Percentiles rank a stretch among this genome's conserved stretches.
These are phyloP conservation scores for Dryadomyces quercus-mongolicae DNA, from an alignment of 2,329 filamentous ascomycete species.

Conservation along the genomic window DNA sequence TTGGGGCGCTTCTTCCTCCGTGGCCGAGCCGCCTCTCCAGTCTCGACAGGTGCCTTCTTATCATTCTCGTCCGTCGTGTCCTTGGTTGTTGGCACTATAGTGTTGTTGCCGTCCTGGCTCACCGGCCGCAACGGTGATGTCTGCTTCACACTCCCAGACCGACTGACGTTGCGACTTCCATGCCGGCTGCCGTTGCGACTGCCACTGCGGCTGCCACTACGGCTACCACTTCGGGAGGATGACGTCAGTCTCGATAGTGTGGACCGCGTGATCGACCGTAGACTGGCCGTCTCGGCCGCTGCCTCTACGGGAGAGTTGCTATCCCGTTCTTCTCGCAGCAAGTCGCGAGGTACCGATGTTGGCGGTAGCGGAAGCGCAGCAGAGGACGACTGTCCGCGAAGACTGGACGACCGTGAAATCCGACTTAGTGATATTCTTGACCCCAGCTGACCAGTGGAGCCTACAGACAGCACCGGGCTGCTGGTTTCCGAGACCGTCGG, in stretches of 20 bases:
- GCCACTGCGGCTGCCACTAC: conserved; percentile 16
- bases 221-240: conserved; percentile 21
- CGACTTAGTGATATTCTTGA: not conserved
- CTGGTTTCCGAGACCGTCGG: conserved; percentile 15
- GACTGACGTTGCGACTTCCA: conserved; percentile 18
- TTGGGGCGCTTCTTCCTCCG: conserved; percentile 31
- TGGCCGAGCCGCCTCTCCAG: not conserved
- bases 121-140: not conserved
- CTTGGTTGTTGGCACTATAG: not conserved
- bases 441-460: not conserved
- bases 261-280: conserved; percentile 44
- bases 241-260: conserved; percentile 35
- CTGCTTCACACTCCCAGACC: not conserved
- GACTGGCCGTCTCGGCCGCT: conserved; percentile 33
- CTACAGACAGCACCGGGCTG: conserved; percentile 10
- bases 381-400: conserved; percentile 5
- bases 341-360: conserved; percentile 13
- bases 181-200: conserved; percentile 17
- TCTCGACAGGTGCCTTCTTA: not conserved
- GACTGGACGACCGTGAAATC: conserved; percentile 3
- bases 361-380: conserved; percentile 12
- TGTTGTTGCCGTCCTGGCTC: conserved; percentile 1
- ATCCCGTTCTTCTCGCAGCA: conserved; percentile 5
- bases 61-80: not conserved
- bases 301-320: conserved; percentile 27